These are phyloP conservation scores for Komagataella mondaviorum DNA, from an alignment of 805 yeast species.

Conservation along the genomic window DNA sequence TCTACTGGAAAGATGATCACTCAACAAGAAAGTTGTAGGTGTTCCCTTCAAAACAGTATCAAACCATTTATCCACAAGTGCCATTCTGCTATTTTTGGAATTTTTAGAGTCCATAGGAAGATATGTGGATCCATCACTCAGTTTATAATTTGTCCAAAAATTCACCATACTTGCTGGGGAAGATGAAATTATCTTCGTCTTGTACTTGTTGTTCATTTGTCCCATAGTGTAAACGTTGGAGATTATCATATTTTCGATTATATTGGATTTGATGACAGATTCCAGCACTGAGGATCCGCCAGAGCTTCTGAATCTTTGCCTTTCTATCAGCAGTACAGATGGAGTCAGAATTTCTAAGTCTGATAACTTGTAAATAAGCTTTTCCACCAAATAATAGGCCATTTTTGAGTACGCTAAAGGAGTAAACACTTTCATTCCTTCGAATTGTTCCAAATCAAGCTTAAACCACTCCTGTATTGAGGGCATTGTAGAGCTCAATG, in stretches of 20 bases:
- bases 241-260: conserved; percentile 35
- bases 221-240: conserved; percentile 10
- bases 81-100: conserved; percentile 13
- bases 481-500: conserved; percentile 4
- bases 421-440: conserved; percentile 8
- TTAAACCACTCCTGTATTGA: conserved; percentile 17
- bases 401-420: conserved; percentile 15
- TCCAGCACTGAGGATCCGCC: conserved; percentile 34
- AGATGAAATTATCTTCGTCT: conserved; percentile 7
- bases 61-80: conserved; percentile 15
- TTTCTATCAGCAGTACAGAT: conserved; percentile 34
- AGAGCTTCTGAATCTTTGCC: conserved; percentile 39
- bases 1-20: background rate
- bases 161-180: conserved; percentile 17
- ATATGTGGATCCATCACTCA: conserved; percentile 1
- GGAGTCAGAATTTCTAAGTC: conserved; percentile 10
- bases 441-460: conserved; percentile 13
- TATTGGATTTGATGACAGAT: conserved; percentile 35
- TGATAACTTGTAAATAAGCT: conserved; percentile 6
- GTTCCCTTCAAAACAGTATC: conserved; percentile 1
- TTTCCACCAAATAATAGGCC: conserved; percentile 8
- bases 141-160: conserved; percentile 13
- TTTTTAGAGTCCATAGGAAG: conserved; percentile 2
- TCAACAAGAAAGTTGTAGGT: background rate
- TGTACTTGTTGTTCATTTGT: conserved; percentile 1